Base-by-base conservation (phyloP, 2,329 filamentous ascomycete genomes). In the Calonectria montana region DNA sequence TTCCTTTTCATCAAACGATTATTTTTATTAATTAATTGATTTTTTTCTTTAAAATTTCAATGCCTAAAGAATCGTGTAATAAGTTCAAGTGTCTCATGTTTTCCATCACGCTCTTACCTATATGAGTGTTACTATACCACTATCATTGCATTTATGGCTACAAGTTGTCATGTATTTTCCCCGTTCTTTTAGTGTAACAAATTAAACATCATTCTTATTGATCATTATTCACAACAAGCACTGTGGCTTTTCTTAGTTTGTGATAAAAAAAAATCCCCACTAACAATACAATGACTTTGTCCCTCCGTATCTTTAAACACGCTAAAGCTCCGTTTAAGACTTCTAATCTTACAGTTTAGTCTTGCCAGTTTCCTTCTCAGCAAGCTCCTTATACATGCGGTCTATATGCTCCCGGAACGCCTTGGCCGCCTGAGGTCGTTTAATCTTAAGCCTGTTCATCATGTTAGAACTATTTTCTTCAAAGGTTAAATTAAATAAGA, bases 351-450 rank as follows among this genome's bases (percentile, higher is more conserved):
- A 80, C 71, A 80, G 72, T 67, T 78, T 80, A 64, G 68, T 71
- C 70, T 74, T 79, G 50, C 67, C 29, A 2, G 73, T 47, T 48
- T 72, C 76, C 25, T 74, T 65, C 2, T 73, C 61, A 21, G 71
- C 68, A 47, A 91, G 82, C 80, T 91, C 89, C 47, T 83, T 84
- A 76, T 91, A 91, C 88, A 91, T 87, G 66, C 83, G 83, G 69
- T 89, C 87, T 59, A 91, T 89, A 63, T 91, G 84, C 21, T 81
- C 78, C 68, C 85, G 85, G 82, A 87, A 91, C 2, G 85, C 87
- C 83, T 84, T 88, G 2, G 85, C 87, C 0, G 87, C 84, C 76
- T 90, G 89, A 1, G 88, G 88, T 65, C 90, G 86, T 86, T 91
- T 91, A 57, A 91, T 83, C 81, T 91, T 91, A 27, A 91, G 84